phyloP scores from a whole-genome alignment of 306 rosid species.

The Morella rubra region DNA sequence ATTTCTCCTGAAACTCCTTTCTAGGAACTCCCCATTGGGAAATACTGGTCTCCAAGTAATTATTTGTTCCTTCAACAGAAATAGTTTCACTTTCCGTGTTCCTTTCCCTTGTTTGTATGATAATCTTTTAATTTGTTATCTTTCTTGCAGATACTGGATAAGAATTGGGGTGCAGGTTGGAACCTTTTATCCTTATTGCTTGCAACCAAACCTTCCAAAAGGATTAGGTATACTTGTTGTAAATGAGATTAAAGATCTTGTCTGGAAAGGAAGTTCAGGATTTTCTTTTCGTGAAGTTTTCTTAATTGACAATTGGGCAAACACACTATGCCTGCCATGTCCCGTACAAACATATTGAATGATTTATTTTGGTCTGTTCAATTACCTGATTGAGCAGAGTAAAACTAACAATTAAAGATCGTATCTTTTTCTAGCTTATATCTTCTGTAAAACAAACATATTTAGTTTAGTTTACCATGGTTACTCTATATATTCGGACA shows the following conservation, averaged over 20 bases:
- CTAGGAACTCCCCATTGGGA: slow-evolving; percentile 64
- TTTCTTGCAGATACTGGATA: slow-evolving; percentile 84
- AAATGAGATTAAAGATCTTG: slow-evolving; percentile 16
- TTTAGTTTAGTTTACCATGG: neutral
- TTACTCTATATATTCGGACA: neutral
- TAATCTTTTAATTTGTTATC: slow-evolving; percentile 19
- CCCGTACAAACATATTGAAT: neutral
- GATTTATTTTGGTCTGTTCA: neutral
- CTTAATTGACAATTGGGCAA: slow-evolving; percentile 13
- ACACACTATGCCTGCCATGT: slow-evolving; percentile 3
- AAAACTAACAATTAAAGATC: neutral
- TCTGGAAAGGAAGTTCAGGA: slow-evolving; percentile 25
- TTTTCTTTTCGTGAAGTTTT: slow-evolving; percentile 24
- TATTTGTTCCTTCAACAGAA: slow-evolving; percentile 14
- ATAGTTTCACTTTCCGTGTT: slow-evolving; percentile 22
- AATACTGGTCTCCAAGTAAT: slow-evolving; percentile 79
- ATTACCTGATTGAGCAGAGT: neutral
- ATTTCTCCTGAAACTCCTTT: slow-evolving; percentile 63
- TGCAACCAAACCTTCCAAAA: slow-evolving; percentile 72
- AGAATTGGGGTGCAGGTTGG: slow-evolving; percentile 99
- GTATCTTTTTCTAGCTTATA: neutral
- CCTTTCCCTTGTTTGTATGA: slow-evolving; percentile 25
- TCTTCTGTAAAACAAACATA: neutral
- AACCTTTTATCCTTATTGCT: slow-evolving; percentile 85
- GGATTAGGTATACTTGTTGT: slow-evolving; percentile 59